phyloP scores from a whole-genome alignment of 805 yeast genomes.

The Zygosaccharomyces lentus region DNA sequence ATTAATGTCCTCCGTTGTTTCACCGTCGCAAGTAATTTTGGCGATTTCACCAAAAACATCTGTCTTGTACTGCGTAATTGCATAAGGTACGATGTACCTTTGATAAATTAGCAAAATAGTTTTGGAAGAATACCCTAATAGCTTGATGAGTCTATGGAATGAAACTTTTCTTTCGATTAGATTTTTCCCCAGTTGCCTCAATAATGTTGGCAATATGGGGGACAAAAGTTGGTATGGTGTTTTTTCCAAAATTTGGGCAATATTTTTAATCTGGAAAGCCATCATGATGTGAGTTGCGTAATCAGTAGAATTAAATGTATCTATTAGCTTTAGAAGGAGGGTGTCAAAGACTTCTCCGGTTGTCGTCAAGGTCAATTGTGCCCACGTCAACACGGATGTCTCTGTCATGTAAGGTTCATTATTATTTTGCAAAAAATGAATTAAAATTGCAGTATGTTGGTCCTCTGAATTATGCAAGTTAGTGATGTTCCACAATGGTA shows the following conservation, averaged over 20 bases:
- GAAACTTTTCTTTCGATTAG: slow-evolving; percentile 47
- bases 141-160: slow-evolving; percentile 55
- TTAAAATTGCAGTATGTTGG: slow-evolving; percentile 42
- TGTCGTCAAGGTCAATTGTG: slow-evolving; percentile 57
- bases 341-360: slow-evolving; percentile 67
- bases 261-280: slow-evolving; percentile 57
- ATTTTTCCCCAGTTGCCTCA: slow-evolving; percentile 57
- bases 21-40: slow-evolving; percentile 27
- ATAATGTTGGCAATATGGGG: slow-evolving; percentile 72
- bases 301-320: slow-evolving; percentile 59
- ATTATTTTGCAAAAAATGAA: slow-evolving; percentile 40
- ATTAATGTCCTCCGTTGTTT: slow-evolving; percentile 16
- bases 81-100: slow-evolving; percentile 69
- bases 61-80: slow-evolving; percentile 60
- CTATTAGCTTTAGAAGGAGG: slow-evolving; percentile 59
- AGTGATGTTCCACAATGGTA: slow-evolving; percentile 47
- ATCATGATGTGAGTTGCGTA: slow-evolving; percentile 58
- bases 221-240: slow-evolving; percentile 78
- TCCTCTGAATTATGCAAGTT: slow-evolving; percentile 41
- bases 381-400: slow-evolving; percentile 57
- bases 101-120: slow-evolving; percentile 67
- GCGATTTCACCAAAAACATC: slow-evolving; percentile 47
- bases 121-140: slow-evolving; percentile 57
- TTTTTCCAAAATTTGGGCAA: slow-evolving; percentile 51
- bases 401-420: slow-evolving; percentile 47